A percentile compares a stretch with the other conserved stretches of the same genome.
Evolutionary conservation across 805 yeast genomes (phyloP).

Genomic region (Lachancea waltii): DNA sequence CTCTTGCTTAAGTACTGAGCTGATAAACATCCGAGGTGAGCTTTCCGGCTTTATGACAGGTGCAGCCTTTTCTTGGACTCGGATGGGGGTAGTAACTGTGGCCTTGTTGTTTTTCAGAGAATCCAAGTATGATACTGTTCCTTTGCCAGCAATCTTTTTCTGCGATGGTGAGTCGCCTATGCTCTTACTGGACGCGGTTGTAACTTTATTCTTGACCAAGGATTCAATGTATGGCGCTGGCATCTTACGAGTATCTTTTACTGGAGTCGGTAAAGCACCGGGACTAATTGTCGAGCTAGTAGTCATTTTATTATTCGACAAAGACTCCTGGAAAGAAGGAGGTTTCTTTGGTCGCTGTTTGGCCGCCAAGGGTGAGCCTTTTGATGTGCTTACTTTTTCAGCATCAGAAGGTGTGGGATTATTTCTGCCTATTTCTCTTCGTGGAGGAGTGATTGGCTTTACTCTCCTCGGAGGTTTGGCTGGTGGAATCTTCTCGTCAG

Average conservation of each 20-base stretch:
- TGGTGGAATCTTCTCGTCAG: not conserved
- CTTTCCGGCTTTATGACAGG: not conserved
- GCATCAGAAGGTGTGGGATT: too few species aligned
- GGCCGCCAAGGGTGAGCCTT: too few species aligned
- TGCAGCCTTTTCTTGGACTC: not conserved
- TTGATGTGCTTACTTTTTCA: not conserved
- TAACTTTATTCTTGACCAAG: too few species aligned
- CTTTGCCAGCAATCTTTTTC: too few species aligned
- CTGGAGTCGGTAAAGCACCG: too few species aligned
- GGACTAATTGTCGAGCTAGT: too few species aligned
- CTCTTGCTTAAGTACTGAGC: slow-evolving; percentile 5
- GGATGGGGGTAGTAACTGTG: slow-evolving; percentile 7
- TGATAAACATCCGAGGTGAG: slow-evolving; percentile 2
- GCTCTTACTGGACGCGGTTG: too few species aligned
- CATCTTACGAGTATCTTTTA: too few species aligned
- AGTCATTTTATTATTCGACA: not conserved
- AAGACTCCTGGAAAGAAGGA: not conserved
- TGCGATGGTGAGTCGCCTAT: too few species aligned
- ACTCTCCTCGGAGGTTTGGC: slow-evolving; percentile 6
- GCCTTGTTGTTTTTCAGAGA: slow-evolving; percentile 20
- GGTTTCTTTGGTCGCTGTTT: too few species aligned
- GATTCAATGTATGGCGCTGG: too few species aligned
- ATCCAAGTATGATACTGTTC: slow-evolving; percentile 11
- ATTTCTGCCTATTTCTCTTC: not conserved
- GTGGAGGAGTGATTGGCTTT: not conserved